Percentiles rank a stretch among this genome's conserved stretches.
Conservation (phyloP, 176 grass and related monocot species). For the Lolium perenne region DNA sequence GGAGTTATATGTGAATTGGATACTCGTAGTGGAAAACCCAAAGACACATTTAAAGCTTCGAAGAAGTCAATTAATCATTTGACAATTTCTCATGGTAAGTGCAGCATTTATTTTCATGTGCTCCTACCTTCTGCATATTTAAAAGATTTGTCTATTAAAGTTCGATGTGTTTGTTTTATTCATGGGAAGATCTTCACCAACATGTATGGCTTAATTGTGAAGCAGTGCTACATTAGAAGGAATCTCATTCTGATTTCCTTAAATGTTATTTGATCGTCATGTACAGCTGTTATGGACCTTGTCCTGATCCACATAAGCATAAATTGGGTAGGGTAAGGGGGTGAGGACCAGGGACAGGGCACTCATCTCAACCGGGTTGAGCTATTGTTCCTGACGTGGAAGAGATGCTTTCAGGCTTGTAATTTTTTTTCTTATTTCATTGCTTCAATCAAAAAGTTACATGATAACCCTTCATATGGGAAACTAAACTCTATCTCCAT, state of each 20-base stretch:
- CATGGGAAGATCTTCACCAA: neutral
- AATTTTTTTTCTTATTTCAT: neutral
- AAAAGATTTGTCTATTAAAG: neutral
- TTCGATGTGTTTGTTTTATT: neutral
- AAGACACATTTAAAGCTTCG: conserved; percentile 48
- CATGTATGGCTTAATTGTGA: conserved; percentile 12
- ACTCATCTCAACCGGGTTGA: neutral
- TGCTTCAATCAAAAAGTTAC: neutral
- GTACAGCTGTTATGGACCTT: conserved; percentile 1
- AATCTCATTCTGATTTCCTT: conserved; percentile 18
- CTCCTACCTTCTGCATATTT: conserved; percentile 10
- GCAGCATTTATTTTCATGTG: conserved; percentile 12
- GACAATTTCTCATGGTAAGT: conserved; percentile 56
- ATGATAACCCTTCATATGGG: neutral
- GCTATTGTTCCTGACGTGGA: neutral
- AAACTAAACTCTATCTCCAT: neutral
- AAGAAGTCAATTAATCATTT: conserved; percentile 55
- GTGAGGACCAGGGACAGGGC: neutral
- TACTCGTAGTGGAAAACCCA: conserved; percentile 53
- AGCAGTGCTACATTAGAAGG: conserved; percentile 1
- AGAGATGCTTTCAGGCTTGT: neutral
- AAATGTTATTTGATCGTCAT: conserved; percentile 4
- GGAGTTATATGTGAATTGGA: conserved; percentile 50
- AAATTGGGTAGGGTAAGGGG: neutral
- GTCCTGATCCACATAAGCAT: neutral